Evolutionary conservation across 805 yeast genomes (phyloP), one percentile per base, ranked within the genome.

Genomic region (Phaffomyces antillensis): DNA sequence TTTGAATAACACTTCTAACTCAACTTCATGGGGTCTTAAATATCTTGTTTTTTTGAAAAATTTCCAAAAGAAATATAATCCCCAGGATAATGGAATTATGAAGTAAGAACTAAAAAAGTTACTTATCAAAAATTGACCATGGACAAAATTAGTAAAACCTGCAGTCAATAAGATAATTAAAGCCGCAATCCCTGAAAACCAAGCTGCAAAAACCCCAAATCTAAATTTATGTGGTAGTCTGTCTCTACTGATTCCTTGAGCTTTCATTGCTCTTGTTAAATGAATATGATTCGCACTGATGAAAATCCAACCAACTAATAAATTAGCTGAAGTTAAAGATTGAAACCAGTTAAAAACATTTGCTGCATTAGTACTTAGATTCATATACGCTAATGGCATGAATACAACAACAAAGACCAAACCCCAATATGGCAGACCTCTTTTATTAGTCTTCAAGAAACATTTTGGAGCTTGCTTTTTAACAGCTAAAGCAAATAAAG

Each of bases 21-120:
- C 77, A 36, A 67, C 71, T 48, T 74, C 68, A 17, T 49, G 43
- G 2, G 72, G 59, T 40, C 55, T 58, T 45, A 66, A 53, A 39
- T 63, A 52, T 47, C 52, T 62, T 2, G 68, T 62, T 40, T 41
- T 52, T 46, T 61, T 63, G 49, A 53, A 49, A 24, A 65, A 17
- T 36, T 65, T 65, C 67, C 69, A 67, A 48, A 54, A 56, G 16
- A 54, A 36, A 41, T 49, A 63, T 32, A 67, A 49, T 3, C 52
- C 54, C 17, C 55, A 26, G 24, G 58, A 40, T 41, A 67, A 49
- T 24, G 67, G 64, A 10, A 50, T 31, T 15, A 45, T 35, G 36
- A 50, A 47, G 17, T 50, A 50, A 3, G 52, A 35, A 39, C 47
- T 44, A 37, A 50, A 42, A 17, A 50, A 43, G 1, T 40, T 34